Evolutionary conservation across 106 monocot species (phyloP).

Genomic region (Posidonia australis): DNA sequence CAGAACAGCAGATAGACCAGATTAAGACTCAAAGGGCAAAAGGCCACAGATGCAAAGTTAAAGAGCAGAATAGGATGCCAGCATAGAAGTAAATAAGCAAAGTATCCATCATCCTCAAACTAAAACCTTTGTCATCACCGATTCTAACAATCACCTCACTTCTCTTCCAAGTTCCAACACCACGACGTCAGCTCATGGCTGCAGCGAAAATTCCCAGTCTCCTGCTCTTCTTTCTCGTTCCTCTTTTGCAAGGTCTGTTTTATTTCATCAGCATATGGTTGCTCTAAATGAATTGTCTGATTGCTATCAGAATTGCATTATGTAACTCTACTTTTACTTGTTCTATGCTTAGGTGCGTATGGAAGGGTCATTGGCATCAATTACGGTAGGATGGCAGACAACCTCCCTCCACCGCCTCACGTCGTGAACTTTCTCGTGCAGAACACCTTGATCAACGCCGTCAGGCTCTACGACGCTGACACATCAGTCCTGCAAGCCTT

Average conservation of each 20-base stretch:
- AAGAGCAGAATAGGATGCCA: too few relatives aligned
- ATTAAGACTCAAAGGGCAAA: too few relatives aligned
- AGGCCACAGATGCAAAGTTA: too few relatives aligned
- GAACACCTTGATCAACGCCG: conserved; percentile 38
- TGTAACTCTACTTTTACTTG: not conserved
- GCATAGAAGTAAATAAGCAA: too few relatives aligned
- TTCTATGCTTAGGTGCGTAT: not conserved
- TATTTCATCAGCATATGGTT: not conserved
- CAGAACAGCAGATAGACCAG: too few relatives aligned
- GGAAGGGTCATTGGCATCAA: conserved; percentile 39
- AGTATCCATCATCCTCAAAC: too few relatives aligned
- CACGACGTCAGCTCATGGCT: too few relatives aligned
- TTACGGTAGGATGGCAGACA: conserved; percentile 47
- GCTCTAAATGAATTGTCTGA: not conserved
- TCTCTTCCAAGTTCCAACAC: too few relatives aligned
- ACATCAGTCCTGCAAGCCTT: conserved; percentile 42
- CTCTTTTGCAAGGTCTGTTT: not conserved
- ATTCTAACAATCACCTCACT: too few relatives aligned
- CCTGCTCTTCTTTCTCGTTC: not conserved
- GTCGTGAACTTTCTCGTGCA: conserved; percentile 48
- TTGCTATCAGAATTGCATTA: not conserved
- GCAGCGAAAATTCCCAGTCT: too few relatives aligned
- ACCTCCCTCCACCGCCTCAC: conserved; percentile 48
- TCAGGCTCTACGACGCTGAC: conserved; percentile 57
- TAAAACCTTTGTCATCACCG: too few relatives aligned